These are phyloP conservation scores for Pseudohyphozyma bogoriensis DNA, from an alignment of 768 basidiomycete species.

Conservation along the genomic window DNA sequence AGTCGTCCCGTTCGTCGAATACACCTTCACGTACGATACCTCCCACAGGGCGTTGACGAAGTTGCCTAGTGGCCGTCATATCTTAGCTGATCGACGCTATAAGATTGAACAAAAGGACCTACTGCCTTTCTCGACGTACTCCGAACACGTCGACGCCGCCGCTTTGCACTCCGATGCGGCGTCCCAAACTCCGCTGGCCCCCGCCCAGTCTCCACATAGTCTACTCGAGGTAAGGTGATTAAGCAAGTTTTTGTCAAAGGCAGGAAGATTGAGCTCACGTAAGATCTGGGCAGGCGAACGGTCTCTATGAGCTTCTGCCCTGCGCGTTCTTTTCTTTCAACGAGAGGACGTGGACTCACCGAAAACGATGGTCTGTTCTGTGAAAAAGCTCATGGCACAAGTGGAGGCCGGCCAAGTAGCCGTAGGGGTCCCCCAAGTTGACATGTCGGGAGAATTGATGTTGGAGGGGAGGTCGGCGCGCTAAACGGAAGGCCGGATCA, in stretches of 20 bases:
- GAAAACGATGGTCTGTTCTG: not conserved
- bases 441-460: not conserved
- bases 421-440: not conserved
- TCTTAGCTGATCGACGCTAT: no score
- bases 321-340: no score
- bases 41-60: no score
- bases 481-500: no score
- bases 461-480: constrained; percentile 3
- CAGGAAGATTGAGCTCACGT: not conserved
- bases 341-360: not conserved
- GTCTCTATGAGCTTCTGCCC: not conserved
- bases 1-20: no score
- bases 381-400: not conserved
- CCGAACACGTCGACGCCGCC: no score
- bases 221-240: not conserved
- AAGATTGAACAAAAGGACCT: no score
- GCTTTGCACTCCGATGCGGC: no score
- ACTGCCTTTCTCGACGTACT: no score
- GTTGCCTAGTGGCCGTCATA: no score
- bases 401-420: not conserved
- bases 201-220: not conserved
- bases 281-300: not conserved
- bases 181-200: not conserved
- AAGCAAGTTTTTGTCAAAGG: not conserved
- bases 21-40: no score